Conservation (phyloP, 1,284 basidiomycete species). For the Rhodotorula sp. region DNA sequence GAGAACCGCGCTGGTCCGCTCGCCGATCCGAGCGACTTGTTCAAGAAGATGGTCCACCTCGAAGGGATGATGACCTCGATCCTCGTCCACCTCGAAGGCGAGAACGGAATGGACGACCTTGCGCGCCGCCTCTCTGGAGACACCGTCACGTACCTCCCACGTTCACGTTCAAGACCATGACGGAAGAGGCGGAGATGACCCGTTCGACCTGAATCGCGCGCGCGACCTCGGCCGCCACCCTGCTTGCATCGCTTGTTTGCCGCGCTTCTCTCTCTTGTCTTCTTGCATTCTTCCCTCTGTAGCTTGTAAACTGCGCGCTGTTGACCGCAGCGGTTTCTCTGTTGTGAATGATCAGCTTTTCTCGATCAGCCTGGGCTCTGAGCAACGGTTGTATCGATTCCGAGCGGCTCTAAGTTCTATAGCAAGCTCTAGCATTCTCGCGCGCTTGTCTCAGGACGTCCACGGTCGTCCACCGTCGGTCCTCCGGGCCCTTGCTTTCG, state of each 20-base stretch:
- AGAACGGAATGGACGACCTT: background rate
- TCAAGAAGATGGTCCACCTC: background rate
- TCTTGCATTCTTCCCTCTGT: too few species aligned
- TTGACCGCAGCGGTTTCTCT: background rate
- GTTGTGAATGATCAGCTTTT: background rate
- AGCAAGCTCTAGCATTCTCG: constrained; percentile 63
- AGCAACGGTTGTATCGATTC: background rate
- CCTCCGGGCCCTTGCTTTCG: constrained; percentile 20
- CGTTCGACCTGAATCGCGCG: too few species aligned
- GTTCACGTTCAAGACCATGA: background rate
- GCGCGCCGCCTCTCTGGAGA: background rate
- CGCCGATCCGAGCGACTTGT: background rate
- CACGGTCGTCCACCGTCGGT: constrained; percentile 56
- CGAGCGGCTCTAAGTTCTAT: constrained; percentile 57
- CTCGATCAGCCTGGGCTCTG: background rate
- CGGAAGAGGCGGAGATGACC: too few species aligned
- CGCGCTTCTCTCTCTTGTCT: too few species aligned
- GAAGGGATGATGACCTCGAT: background rate
- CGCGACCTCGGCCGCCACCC: too few species aligned
- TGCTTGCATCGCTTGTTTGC: too few species aligned
- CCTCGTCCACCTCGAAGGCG: background rate
- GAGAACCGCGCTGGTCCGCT: background rate
- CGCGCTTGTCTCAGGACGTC: constrained; percentile 63
- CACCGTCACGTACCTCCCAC: background rate
- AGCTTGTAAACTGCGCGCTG: too few species aligned